phyloP scores from a whole-genome alignment of 116 monocot genomes.

The Dioscorea cayenensis region DNA sequence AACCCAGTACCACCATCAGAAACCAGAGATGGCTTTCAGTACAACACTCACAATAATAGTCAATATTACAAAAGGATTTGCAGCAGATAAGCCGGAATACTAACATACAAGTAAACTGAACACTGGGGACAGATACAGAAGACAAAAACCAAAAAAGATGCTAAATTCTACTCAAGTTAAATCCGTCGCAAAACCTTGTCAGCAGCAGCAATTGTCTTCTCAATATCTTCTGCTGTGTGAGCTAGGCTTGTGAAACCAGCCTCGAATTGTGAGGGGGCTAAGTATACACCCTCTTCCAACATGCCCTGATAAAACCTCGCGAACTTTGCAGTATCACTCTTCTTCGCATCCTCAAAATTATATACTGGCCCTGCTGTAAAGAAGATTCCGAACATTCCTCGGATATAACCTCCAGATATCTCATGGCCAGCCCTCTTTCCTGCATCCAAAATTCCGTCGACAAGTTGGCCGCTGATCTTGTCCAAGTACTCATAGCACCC shows the following conservation, averaged over 20 bases:
- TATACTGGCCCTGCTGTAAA: constrained; percentile 52
- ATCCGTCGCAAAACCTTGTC: constrained; percentile 38
- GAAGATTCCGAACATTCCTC: constrained; percentile 79
- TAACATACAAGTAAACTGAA: too few species aligned
- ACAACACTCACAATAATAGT: too few species aligned
- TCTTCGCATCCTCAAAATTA: constrained; percentile 66
- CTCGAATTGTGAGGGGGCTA: constrained; percentile 74
- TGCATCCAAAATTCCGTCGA: constrained; percentile 46
- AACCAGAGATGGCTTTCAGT: too few species aligned
- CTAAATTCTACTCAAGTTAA: constrained; percentile 5
- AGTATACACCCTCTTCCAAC: constrained; percentile 75
- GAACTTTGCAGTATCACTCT: constrained; percentile 68
- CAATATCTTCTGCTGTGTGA: constrained; percentile 47
- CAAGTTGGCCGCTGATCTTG: constrained; percentile 46
- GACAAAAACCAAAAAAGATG: too few species aligned
- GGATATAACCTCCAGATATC: constrained; percentile 50
- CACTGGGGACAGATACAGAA: too few species aligned
- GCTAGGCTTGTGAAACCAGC: constrained; percentile 77
- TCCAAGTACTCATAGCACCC: constrained; percentile 62
- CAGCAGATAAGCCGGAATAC: too few species aligned
- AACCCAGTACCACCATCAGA: too few species aligned
- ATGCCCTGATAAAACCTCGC: constrained; percentile 60
- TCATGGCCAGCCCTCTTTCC: constrained; percentile 52
- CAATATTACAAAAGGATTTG: too few species aligned
- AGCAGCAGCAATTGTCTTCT: constrained; percentile 53